A percentile compares a stretch with the other conserved stretches of the same genome.
Conservation (phyloP, 352 stramenopile genomes). For the Plasmopara halstedii region DNA sequence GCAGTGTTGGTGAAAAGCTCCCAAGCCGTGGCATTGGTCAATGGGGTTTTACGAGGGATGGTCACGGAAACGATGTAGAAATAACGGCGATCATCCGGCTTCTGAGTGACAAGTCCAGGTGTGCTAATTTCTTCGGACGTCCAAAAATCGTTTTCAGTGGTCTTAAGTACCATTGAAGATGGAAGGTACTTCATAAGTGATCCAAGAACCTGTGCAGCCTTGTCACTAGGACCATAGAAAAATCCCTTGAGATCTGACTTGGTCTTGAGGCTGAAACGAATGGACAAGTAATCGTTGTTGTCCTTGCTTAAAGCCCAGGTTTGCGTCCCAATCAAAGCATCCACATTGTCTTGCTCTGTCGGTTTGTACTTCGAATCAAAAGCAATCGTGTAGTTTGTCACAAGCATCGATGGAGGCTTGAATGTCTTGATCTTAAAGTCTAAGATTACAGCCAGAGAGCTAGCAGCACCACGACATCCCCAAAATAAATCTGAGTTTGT, state of each 20-base stretch:
- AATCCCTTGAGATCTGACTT: neutral
- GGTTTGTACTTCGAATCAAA: neutral
- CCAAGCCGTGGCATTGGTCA: neutral
- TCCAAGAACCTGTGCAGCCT: neutral
- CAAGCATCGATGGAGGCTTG: neutral
- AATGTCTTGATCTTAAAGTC: conserved; percentile 2
- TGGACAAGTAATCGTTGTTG: neutral
- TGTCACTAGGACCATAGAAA: neutral
- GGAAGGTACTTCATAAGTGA: conserved; percentile 1
- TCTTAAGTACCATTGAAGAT: neutral
- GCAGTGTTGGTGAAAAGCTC: neutral
- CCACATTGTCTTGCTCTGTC: neutral
- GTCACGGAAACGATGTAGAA: conserved; percentile 3
- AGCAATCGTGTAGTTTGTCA: conserved; percentile 1
- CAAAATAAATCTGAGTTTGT: neutral
- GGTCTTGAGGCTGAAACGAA: neutral
- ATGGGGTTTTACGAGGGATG: neutral
- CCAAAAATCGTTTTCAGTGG: conserved; percentile 1
- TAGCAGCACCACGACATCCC: neutral
- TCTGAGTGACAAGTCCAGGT: neutral
- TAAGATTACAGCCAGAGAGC: neutral
- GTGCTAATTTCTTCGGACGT: neutral
- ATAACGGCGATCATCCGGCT: neutral
- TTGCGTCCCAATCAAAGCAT: neutral
- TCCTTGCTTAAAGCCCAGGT: neutral